Conservation (phyloP, 1,284 basidiomycete genomes). For the Peniophora sp. region DNA sequence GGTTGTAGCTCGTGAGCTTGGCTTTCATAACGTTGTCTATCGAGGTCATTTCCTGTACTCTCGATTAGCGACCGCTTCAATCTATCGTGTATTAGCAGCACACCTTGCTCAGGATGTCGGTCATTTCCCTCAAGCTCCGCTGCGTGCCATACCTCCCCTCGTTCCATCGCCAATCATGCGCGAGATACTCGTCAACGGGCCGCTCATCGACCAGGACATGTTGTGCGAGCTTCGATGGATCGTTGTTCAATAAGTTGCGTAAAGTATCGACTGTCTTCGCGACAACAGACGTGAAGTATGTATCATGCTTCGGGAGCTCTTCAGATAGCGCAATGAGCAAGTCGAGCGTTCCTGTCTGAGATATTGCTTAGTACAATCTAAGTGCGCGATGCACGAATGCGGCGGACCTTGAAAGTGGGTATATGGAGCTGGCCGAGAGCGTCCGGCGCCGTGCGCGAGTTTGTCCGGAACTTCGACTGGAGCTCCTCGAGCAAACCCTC, state of each 20-base stretch:
- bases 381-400: conserved; percentile 1
- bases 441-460: conserved; percentile 41
- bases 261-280: conserved; percentile 95
- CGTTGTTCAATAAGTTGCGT: conserved; percentile 86
- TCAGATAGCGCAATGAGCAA: conserved; percentile 87
- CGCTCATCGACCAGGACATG: conserved; percentile 83
- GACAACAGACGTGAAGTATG: conserved; percentile 81
- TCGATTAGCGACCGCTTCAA: background rate
- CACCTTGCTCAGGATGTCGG: conserved; percentile 80
- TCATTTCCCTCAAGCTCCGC: conserved; percentile 71
- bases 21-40: conserved; percentile 87
- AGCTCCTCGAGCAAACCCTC: conserved; percentile 64
- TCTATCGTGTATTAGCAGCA: conserved; percentile 13
- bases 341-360: conserved; percentile 91
- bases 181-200: conserved; percentile 75
- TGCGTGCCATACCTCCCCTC: conserved; percentile 81
- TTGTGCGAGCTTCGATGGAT: conserved; percentile 74
- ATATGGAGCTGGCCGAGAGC: conserved; percentile 52
- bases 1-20: conserved; percentile 88
- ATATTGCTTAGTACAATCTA: conserved; percentile 1
- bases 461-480: conserved; percentile 43
- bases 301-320: conserved; percentile 86
- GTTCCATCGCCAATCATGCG: conserved; percentile 83
- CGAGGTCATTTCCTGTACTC: conserved; percentile 64
- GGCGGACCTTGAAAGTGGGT: conserved; percentile 69